phyloP scores from a whole-genome alignment of 2,329 filamentous ascomycete genomes.

The Paradendryphiella salina region DNA sequence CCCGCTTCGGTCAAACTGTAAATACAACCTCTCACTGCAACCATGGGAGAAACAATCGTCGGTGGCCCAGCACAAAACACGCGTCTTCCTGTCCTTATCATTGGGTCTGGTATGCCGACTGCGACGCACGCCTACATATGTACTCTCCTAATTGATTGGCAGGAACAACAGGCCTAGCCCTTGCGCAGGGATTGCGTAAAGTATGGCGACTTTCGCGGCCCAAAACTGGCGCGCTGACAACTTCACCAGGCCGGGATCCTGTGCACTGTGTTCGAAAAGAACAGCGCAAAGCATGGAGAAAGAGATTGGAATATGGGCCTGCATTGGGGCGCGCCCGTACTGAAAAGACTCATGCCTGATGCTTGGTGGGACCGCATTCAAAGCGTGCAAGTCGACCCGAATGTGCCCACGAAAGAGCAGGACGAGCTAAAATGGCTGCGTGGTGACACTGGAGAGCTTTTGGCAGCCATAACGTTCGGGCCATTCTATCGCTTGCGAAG shows the following conservation, averaged over 20 bases:
- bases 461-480: conserved; percentile 39
- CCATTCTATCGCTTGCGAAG: conserved; percentile 45
- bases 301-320: conserved; percentile 67
- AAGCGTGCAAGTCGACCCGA: conserved; percentile 58
- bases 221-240: conserved; percentile 4
- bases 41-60: conserved; percentile 3
- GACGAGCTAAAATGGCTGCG: conserved; percentile 43
- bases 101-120: conserved; percentile 39
- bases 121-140: background rate
- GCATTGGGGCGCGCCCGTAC: conserved; percentile 62
- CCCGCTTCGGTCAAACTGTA: too few relatives aligned
- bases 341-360: conserved; percentile 58
- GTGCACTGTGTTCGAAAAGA: conserved; percentile 62
- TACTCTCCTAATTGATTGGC: conserved; percentile 15
- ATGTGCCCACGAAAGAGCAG: conserved; percentile 44
- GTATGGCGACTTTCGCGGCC: conserved; percentile 16
- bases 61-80: background rate
- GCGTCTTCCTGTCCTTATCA: conserved; percentile 31
- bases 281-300: conserved; percentile 51
- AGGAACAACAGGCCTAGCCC: conserved; percentile 44
- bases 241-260: conserved; percentile 35
- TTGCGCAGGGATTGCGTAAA: conserved; percentile 45
- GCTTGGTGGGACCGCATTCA: conserved; percentile 56
- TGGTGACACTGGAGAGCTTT: conserved; percentile 42
- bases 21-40: background rate